Conservation (phyloP, 1,284 basidiomycete species). For the Cryptococcus sp. region DNA sequence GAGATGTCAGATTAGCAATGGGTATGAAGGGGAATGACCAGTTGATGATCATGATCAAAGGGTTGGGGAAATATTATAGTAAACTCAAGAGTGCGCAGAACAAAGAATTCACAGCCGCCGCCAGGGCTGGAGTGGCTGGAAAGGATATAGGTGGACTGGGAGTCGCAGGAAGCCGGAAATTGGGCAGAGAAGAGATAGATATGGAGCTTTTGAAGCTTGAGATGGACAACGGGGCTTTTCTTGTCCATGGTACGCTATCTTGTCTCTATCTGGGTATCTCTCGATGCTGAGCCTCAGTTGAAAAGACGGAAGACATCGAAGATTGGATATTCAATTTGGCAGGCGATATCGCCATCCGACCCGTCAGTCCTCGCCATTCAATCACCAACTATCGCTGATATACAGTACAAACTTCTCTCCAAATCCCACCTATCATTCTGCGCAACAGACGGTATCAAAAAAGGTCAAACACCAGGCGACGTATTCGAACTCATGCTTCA, state of each 20-base stretch:
- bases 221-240: constrained; percentile 33
- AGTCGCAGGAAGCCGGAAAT: neutral
- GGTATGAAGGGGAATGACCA: constrained; percentile 22
- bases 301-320: constrained; percentile 44
- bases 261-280: neutral
- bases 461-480: constrained; percentile 20
- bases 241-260: constrained; percentile 35
- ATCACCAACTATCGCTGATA: constrained; percentile 5
- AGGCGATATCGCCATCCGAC: constrained; percentile 44
- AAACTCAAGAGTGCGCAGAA: constrained; percentile 31
- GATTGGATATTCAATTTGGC: constrained; percentile 47
- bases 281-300: constrained; percentile 25
- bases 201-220: constrained; percentile 39
- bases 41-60: constrained; percentile 43
- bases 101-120: constrained; percentile 31
- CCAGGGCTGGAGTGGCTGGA: constrained; percentile 24
- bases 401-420: constrained; percentile 40
- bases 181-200: constrained; percentile 39
- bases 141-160: constrained; percentile 2
- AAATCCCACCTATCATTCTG: constrained; percentile 46
- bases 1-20: constrained; percentile 26
- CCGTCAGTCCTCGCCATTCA: constrained; percentile 25
- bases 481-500: constrained; percentile 45
- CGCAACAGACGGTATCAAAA: constrained; percentile 28
- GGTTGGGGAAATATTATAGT: constrained; percentile 37